Conservation (phyloP, 148 eudicot genomes). For the Salicornia ramosissima region DNA sequence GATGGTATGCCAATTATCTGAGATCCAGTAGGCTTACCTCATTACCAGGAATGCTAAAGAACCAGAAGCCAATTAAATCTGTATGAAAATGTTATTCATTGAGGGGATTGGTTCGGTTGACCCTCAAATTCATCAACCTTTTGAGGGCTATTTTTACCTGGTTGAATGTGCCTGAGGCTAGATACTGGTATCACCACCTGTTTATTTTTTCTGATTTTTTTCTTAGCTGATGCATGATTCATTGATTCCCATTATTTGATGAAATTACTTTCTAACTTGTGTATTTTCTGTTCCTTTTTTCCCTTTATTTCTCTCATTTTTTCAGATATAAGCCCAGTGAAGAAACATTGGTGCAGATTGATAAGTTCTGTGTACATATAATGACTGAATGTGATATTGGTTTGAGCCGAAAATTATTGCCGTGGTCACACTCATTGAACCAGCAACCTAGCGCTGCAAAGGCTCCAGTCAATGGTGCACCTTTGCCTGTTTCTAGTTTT, state of each 20-base stretch:
- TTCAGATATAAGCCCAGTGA: slow-evolving; percentile 95
- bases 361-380: slow-evolving; percentile 79
- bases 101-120: neutral
- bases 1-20: neutral
- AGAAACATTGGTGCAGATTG: slow-evolving; percentile 85
- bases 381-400: slow-evolving; percentile 81
- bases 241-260: neutral
- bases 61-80: neutral
- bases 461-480: slow-evolving; percentile 37
- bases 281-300: neutral
- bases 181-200: neutral
- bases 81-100: neutral
- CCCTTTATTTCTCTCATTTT: neutral
- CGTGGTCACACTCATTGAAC: slow-evolving; percentile 57
- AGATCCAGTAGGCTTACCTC: neutral
- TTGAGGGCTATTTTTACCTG: neutral
- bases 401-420: slow-evolving; percentile 55
- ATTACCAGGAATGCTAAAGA: neutral
- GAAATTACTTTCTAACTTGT: neutral
- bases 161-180: neutral
- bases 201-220: neutral
- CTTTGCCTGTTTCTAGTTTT: slow-evolving; percentile 91
- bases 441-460: slow-evolving; percentile 50
- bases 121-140: neutral
- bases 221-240: neutral